These are phyloP conservation scores for Trichoderma parareesei DNA, from an alignment of 495 filamentous ascomycete genomes.

Conservation along the genomic window DNA sequence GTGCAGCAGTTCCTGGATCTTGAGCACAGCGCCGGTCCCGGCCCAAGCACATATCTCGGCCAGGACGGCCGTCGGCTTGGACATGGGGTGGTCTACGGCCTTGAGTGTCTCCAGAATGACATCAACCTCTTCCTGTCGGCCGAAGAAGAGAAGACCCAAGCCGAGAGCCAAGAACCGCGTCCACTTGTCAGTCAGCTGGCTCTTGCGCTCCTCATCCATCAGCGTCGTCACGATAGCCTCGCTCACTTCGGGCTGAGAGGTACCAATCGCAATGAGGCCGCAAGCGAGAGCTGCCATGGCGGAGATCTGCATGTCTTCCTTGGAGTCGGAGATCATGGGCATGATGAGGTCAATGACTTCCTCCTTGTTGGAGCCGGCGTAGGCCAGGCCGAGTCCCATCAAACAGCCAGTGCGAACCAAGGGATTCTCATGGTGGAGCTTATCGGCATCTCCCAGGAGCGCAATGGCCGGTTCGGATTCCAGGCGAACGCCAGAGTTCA, in stretches of 20 bases:
- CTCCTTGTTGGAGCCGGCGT: constrained; percentile 85
- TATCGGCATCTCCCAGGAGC: constrained; percentile 69
- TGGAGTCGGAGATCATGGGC: constrained; percentile 76
- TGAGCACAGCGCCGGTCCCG: constrained; percentile 90
- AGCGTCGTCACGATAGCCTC: constrained; percentile 84
- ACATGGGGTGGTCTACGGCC: constrained; percentile 91
- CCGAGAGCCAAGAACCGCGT: constrained; percentile 92
- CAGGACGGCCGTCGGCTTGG: constrained; percentile 79
- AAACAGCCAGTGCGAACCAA: constrained; percentile 72
- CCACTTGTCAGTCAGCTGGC: constrained; percentile 94
- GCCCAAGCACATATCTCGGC: constrained; percentile 97
- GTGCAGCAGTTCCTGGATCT: constrained; percentile 91
- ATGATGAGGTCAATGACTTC: constrained; percentile 71
- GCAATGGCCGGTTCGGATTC: constrained; percentile 85
- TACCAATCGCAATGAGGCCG: constrained; percentile 88
- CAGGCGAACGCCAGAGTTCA: constrained; percentile 82
- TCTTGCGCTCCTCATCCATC: constrained; percentile 79
- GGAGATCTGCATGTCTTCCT: constrained; percentile 84
- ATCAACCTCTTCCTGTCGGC: constrained; percentile 94
- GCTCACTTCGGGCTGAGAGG: constrained; percentile 77
- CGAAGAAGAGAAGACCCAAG: constrained; percentile 89
- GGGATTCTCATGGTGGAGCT: constrained; percentile 65
- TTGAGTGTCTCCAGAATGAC: constrained; percentile 91
- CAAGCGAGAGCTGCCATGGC: constrained; percentile 92
- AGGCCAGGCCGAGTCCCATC: constrained; percentile 91